Conservation (phyloP, 176 grass and related monocot genomes). For the Rhynchospora breviuscula region DNA sequence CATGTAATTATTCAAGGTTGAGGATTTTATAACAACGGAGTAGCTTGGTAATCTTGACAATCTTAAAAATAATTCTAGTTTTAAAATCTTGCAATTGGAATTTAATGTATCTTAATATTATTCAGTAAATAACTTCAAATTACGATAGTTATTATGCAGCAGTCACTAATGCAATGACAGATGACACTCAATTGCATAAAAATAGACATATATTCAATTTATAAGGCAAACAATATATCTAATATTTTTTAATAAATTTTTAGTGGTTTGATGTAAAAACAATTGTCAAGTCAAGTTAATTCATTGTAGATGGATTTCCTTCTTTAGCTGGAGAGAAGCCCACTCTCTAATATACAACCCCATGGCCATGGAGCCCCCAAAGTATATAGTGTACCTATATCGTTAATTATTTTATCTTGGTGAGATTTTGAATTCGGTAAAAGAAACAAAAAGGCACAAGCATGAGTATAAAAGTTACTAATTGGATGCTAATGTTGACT, state of each 20-base stretch:
- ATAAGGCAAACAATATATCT: not conserved
- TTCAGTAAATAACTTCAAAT: not conserved
- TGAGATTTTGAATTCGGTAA: not conserved
- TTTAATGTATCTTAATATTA: too few species aligned
- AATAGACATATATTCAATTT: not conserved
- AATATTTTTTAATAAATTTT: not conserved
- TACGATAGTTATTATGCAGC: not conserved
- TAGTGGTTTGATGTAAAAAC: not conserved
- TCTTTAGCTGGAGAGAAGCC: not conserved
- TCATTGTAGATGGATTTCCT: not conserved
- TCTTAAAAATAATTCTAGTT: not conserved
- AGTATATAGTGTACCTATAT: not conserved
- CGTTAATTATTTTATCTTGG: not conserved
- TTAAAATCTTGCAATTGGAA: not conserved
- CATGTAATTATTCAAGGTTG: too few species aligned
- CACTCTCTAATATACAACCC: not conserved
- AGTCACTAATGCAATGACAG: not conserved
- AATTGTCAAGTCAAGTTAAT: not conserved
- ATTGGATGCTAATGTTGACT: conserved; percentile 39
- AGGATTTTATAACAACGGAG: not conserved
- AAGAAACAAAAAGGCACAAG: not conserved
- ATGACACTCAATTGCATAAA: not conserved
- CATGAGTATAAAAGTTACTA: not conserved
- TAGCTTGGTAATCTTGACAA: not conserved
- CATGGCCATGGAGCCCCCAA: not conserved